Evolutionary conservation across 1,284 basidiomycete species (phyloP).

Genomic region (Moesziomyces sp.): DNA sequence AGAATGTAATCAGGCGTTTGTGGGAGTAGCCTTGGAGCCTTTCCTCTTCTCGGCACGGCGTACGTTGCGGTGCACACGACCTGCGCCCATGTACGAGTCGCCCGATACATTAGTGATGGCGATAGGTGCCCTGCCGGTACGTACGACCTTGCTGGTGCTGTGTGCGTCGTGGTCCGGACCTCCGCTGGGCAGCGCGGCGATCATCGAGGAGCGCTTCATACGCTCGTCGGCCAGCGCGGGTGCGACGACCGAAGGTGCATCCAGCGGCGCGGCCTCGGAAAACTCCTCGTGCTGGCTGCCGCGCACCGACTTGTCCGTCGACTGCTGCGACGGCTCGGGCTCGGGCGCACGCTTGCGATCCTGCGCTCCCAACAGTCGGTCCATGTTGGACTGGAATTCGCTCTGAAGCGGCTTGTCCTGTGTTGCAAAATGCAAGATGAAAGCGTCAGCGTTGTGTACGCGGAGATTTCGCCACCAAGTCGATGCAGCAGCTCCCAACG

Average conservation of each 20-base stretch:
- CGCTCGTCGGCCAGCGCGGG: conserved; percentile 37
- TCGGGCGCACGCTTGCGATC: conserved; percentile 42
- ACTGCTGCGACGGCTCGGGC: conserved; percentile 28
- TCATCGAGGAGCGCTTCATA: conserved; percentile 27
- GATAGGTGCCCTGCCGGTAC: conserved; percentile 16
- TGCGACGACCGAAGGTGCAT: conserved; percentile 37
- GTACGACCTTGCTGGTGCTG: conserved; percentile 17
- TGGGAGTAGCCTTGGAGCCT: conserved; percentile 3
- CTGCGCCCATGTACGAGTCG: conserved; percentile 52
- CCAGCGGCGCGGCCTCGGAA: conserved; percentile 28
- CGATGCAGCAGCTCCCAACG: conserved; percentile 20
- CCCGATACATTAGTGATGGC: conserved; percentile 41
- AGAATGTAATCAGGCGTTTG: not conserved
- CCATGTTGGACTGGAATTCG: conserved; percentile 63
- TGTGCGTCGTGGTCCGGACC: conserved; percentile 32
- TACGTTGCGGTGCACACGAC: conserved; percentile 36
- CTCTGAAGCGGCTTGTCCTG: conserved; percentile 58
- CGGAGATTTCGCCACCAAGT: no score
- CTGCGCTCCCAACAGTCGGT: conserved; percentile 56
- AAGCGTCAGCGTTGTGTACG: conserved; percentile 5
- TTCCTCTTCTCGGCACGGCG: conserved; percentile 48
- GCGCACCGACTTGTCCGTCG: conserved; percentile 40
- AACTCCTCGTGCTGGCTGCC: conserved; percentile 58
- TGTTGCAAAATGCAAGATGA: not conserved
- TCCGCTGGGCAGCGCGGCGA: conserved; percentile 40